Conservation (phyloP, 768 basidiomycete species). For the Nidularia pulvinata region DNA sequence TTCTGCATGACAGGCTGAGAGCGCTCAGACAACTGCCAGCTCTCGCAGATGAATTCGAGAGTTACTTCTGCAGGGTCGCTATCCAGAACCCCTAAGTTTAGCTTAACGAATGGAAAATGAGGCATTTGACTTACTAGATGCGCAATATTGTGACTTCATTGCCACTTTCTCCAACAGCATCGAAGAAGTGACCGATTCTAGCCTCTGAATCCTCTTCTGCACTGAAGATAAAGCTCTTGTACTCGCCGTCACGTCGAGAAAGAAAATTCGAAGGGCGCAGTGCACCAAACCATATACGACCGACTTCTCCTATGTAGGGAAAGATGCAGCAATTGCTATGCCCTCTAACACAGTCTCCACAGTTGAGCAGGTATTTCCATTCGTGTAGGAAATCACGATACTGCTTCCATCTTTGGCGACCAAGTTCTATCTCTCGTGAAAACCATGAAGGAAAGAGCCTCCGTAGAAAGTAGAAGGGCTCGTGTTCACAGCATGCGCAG, state of each 20-base stretch:
- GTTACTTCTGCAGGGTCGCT: background rate
- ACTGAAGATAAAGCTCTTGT: background rate
- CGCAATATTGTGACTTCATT: background rate
- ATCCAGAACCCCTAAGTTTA: too few relatives aligned
- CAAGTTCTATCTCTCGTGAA: conserved; percentile 1
- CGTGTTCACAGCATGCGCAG: background rate
- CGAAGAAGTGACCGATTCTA: conserved; percentile 1
- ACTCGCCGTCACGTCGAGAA: background rate
- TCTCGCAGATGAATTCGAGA: background rate
- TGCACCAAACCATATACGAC: conserved; percentile 23
- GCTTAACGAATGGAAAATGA: background rate
- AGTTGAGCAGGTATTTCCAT: conserved; percentile 18
- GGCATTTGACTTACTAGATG: background rate
- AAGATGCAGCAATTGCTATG: conserved; percentile 2
- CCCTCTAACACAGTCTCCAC: conserved; percentile 3
- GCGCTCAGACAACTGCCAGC: background rate
- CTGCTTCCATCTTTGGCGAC: conserved; percentile 10
- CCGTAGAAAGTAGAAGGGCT: background rate
- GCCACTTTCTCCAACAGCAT: background rate
- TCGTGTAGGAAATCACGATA: conserved; percentile 19
- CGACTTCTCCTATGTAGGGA: conserved; percentile 16
- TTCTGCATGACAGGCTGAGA: background rate
- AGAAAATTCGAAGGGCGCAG: conserved; percentile 20
- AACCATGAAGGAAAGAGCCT: conserved; percentile 23
- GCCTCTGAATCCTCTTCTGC: background rate